Evolutionary conservation across 2,329 filamentous ascomycete species (phyloP).

Genomic region (Bipolaris zeicola): DNA sequence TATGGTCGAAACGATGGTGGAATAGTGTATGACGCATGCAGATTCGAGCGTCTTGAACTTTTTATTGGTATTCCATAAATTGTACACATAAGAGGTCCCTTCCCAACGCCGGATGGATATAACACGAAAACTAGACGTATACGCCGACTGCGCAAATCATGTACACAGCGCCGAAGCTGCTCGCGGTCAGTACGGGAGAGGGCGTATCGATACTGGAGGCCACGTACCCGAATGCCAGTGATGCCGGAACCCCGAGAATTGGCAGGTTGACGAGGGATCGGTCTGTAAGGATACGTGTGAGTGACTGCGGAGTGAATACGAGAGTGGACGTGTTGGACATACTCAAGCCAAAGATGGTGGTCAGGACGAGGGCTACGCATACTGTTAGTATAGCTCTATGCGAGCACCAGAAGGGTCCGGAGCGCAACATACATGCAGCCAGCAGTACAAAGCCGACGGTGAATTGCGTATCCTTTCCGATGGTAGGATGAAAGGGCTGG

Average conservation of each 20-base stretch:
- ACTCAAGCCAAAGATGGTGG: conserved; percentile 87
- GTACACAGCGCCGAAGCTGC: conserved; percentile 92
- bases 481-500: conserved; percentile 79
- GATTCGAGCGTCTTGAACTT: conserved; percentile 29
- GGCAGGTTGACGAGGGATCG: conserved; percentile 78
- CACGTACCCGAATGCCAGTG: conserved; percentile 84
- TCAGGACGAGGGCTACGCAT: conserved; percentile 65
- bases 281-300: conserved; percentile 66
- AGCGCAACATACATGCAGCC: conserved; percentile 60
- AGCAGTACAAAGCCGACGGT: conserved; percentile 77
- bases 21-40: conserved; percentile 10
- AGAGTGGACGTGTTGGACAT: conserved; percentile 38
- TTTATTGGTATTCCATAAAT: conserved; percentile 50
- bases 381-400: conserved; percentile 33
- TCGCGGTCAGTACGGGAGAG: conserved; percentile 2
- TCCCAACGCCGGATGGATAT: conserved; percentile 36
- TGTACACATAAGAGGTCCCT: conserved; percentile 34
- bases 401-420: conserved; percentile 9
- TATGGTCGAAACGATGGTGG: not conserved
- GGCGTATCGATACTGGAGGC: conserved; percentile 6
- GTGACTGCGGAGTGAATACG: conserved; percentile 53
- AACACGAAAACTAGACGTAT: conserved; percentile 73
- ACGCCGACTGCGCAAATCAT: conserved; percentile 99
- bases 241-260: conserved; percentile 82
- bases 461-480: conserved; percentile 86